phyloP scores from a whole-genome alignment of 768 basidiomycete genomes.

The Sarcomyxa edulis region DNA sequence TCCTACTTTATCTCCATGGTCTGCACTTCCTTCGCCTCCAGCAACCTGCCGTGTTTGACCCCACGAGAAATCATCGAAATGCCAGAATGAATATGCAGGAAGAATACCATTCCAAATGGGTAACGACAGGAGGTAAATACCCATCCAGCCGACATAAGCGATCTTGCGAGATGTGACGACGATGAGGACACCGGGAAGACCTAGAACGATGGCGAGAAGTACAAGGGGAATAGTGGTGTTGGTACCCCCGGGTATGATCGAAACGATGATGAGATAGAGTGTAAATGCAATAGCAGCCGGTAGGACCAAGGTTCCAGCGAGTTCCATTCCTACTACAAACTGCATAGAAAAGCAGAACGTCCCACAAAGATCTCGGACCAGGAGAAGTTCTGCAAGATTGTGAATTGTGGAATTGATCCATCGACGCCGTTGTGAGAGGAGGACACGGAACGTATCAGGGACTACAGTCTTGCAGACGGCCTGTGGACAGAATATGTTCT shows the following conservation, averaged over 20 bases:
- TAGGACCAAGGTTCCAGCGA: conserved; percentile 92
- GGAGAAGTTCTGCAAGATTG: conserved; percentile 90
- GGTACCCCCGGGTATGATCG: conserved; percentile 76
- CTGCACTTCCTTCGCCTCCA: conserved; percentile 61
- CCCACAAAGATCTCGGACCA: conserved; percentile 97
- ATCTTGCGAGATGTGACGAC: conserved; percentile 94
- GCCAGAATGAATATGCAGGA: conserved; percentile 97
- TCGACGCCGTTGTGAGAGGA: conserved; percentile 93
- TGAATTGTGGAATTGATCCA: conserved; percentile 99
- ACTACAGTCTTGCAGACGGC: conserved; percentile 99
- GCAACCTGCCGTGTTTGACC: conserved; percentile 86
- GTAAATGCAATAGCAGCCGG: conserved; percentile 98
- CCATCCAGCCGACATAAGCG: conserved; percentile 96
- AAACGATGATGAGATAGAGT: conserved; percentile 83
- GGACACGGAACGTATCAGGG: conserved; percentile 90
- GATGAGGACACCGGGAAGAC: conserved; percentile 92
- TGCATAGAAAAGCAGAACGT: conserved; percentile 99
- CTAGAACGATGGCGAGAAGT: conserved; percentile 89
- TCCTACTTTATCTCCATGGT: conserved; percentile 92
- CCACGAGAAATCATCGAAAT: conserved; percentile 98
- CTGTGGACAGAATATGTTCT: conserved; percentile 98
- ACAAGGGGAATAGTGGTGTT: conserved; percentile 88
- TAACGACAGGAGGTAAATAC: conserved; percentile 86
- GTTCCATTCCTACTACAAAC: conserved; percentile 98
- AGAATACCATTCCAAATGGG: conserved; percentile 97